phyloP scores from a whole-genome alignment of 2,329 filamentous ascomycete genomes.

The Zarea fungicola region DNA sequence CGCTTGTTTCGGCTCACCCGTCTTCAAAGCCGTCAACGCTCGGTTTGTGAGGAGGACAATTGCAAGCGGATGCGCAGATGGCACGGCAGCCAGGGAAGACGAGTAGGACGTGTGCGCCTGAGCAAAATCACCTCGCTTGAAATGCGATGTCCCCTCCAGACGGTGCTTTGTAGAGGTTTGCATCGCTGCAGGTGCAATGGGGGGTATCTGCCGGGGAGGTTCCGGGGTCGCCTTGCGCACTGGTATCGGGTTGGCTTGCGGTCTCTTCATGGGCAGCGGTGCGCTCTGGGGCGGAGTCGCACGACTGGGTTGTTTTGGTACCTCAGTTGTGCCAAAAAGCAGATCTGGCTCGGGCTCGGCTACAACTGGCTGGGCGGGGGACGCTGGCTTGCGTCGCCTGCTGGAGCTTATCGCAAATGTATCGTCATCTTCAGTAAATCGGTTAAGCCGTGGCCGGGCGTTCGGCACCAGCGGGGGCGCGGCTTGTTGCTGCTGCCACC shows the following conservation, averaged over 20 bases:
- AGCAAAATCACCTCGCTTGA: constrained; percentile 90
- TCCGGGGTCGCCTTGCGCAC: constrained; percentile 39
- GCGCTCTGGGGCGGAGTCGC: constrained; percentile 33
- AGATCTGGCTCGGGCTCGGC: constrained; percentile 53
- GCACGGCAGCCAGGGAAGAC: constrained; percentile 68
- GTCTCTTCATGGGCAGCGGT: constrained; percentile 26
- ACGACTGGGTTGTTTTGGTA: constrained; percentile 26
- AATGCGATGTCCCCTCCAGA: constrained; percentile 76
- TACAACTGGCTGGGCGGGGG: constrained; percentile 37
- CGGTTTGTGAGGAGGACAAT: constrained; percentile 92
- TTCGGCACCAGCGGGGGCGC: constrained; percentile 32
- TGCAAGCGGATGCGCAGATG: constrained; percentile 71
- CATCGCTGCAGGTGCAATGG: constrained; percentile 63
- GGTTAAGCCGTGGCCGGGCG: constrained; percentile 55
- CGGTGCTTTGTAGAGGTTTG: constrained; percentile 74
- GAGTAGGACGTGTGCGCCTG: constrained; percentile 80
- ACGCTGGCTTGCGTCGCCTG: constrained; percentile 63
- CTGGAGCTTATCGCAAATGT: constrained; percentile 78
- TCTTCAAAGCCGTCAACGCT: constrained; percentile 84
- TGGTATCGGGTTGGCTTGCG: constrained; percentile 26
- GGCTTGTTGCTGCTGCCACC: constrained; percentile 51
- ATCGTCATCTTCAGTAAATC: constrained; percentile 73
- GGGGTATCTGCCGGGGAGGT: constrained; percentile 57
- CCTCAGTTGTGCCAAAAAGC: constrained; percentile 49
- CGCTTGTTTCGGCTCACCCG: constrained; percentile 83